Base-by-base conservation (phyloP, 805 yeast genomes). In the Ogataea methanolica region DNA sequence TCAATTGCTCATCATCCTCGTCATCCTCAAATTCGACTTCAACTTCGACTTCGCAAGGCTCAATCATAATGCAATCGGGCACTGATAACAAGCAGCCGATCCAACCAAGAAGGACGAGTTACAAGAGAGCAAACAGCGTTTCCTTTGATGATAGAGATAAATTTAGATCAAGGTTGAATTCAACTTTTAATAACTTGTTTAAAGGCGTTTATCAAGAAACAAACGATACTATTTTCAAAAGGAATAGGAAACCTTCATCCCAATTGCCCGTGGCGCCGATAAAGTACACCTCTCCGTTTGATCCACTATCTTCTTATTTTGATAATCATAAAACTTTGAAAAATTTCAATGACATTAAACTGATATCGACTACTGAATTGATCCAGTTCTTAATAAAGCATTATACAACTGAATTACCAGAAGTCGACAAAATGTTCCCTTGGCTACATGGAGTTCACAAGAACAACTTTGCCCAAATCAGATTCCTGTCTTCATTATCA, bases 381-480 rank as follows among this genome's bases (percentile, higher is more conserved):
- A 53, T 58, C 39, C 47, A 50, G 9, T 53, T 59, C 9, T 48
- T 64, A 16, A 45, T 46, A 9, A 47, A 37, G 3, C 60, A 61
- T 29, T 62, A 58, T 39, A 48, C 60, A 1, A 41, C 60, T 12
- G 61, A 56, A 3, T 59, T 83, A 37, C 96, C 97, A 0, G 78
- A 77, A 4, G 83, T 91, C 17, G 76, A 73, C 22, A 59, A 60
- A 11, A 79, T 91, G 75, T 91, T 90, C 57, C 97, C 97, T 0
- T 90, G 97, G 97, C 71, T 88, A 23, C 96, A 91, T 62, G 94
- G 96, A 0, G 70, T 86, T 39, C 80, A 83, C 51, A 72, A 71
- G 14, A 71, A 73, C 34, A 80, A 81, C 57, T 68, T 73, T 38
- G 78, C 83, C 22, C 85, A 80, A 57, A 66, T 75, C 39, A 68